Percentiles rank a stretch among this genome's conserved stretches.
Evolutionary conservation across 352 stramenopile genomes (phyloP).

Genomic region (Phytophthora palmivora): DNA sequence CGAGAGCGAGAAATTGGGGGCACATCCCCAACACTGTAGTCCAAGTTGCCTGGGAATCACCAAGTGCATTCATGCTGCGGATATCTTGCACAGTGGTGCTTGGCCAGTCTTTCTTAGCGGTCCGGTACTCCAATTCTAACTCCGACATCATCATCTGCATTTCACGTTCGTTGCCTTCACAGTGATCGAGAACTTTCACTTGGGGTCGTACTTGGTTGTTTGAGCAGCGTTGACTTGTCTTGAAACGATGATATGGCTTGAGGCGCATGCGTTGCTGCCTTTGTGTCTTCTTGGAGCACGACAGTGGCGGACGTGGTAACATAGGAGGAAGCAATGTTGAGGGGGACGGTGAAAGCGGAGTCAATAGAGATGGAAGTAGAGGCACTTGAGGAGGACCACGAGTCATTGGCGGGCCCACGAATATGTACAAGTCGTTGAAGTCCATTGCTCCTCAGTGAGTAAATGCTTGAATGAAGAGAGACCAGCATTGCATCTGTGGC

Average conservation of each 20-base stretch:
- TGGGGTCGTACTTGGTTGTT: conserved; percentile 19
- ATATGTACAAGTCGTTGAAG: conserved; percentile 38
- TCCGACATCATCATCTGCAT: conserved; percentile 33
- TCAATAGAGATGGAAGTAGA: conserved; percentile 19
- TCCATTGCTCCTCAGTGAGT: conserved; percentile 24
- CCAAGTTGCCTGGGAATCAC: conserved; percentile 22
- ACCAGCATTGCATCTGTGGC: background rate
- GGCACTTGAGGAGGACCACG: conserved; percentile 29
- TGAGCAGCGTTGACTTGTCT: conserved; percentile 21
- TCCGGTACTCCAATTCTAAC: conserved; percentile 27
- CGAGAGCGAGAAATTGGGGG: conserved; percentile 31
- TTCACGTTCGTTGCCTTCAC: conserved; percentile 11
- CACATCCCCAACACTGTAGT: conserved; percentile 29
- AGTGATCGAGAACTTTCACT: conserved; percentile 6
- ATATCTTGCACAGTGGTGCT: background rate
- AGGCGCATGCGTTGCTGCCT: conserved; percentile 24
- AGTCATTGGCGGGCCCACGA: conserved; percentile 40
- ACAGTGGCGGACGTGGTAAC: conserved; percentile 19
- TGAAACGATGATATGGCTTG: conserved; percentile 28
- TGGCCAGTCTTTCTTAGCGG: conserved; percentile 15
- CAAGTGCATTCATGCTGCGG: conserved; percentile 2
- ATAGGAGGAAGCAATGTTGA: conserved; percentile 22
- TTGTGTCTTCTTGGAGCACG: conserved; percentile 17
- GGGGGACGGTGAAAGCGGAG: conserved; percentile 4
- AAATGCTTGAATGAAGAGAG: conserved; percentile 33